Conservation (phyloP, 1,139 yeast genomes). For the Candida tetrigidarum region DNA sequence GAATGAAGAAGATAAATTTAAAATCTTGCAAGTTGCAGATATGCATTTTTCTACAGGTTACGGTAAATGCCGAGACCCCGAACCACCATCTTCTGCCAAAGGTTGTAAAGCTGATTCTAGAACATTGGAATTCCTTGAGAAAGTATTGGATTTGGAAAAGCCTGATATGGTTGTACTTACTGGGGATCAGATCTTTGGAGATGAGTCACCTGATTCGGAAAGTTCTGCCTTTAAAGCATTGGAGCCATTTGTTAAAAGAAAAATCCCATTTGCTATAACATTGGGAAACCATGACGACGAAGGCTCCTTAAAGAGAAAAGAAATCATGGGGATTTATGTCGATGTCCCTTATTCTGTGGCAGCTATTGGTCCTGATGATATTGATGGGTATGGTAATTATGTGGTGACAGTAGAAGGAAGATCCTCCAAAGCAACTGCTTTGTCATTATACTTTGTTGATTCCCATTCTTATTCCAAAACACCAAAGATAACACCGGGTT, state of each 20-base stretch:
- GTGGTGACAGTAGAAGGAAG: constrained; percentile 53
- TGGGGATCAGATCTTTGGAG: constrained; percentile 86
- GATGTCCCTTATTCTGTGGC: constrained; percentile 71
- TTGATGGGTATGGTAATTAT: constrained; percentile 85
- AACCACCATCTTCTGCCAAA: constrained; percentile 45
- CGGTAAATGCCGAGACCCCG: constrained; percentile 77
- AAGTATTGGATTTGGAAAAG: constrained; percentile 66
- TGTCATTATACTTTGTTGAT: constrained; percentile 77
- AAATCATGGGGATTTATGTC: constrained; percentile 59
- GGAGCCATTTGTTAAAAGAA: constrained; percentile 65
- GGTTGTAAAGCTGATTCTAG: constrained; percentile 77
- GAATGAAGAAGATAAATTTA: constrained; percentile 54
- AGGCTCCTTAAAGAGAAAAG: constrained; percentile 62
- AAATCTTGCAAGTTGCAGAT: constrained; percentile 85
- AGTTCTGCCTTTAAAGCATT: constrained; percentile 78
- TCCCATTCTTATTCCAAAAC: constrained; percentile 73
- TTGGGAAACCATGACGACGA: constrained; percentile 73
- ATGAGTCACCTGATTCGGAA: constrained; percentile 73
- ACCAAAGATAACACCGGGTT: constrained; percentile 73
- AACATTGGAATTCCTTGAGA: constrained; percentile 63
- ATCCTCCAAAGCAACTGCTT: constrained; percentile 45
- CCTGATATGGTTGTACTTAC: constrained; percentile 85
- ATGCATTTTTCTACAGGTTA: constrained; percentile 79
- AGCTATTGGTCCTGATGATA: constrained; percentile 60
- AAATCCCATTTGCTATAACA: constrained; percentile 80